Evolutionary conservation across 1,284 basidiomycete species (phyloP).

Genomic region (Coniophora puteana): DNA sequence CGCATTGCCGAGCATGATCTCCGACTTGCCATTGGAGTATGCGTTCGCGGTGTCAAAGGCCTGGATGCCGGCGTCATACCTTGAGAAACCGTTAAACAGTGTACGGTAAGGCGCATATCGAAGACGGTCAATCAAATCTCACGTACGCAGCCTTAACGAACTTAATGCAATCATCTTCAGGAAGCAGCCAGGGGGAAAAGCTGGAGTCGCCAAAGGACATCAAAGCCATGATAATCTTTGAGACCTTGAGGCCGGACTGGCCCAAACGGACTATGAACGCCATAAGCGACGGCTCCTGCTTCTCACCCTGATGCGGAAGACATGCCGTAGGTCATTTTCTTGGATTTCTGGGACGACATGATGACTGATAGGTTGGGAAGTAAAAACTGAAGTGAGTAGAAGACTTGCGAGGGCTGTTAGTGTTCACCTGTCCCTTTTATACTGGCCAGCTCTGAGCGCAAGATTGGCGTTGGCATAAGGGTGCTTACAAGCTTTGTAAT

Average conservation of each 20-base stretch:
- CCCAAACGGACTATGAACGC: constrained; percentile 42
- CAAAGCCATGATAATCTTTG: constrained; percentile 46
- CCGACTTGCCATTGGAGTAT: constrained; percentile 73
- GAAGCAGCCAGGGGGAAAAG: constrained; percentile 53
- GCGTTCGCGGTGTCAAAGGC: constrained; percentile 67
- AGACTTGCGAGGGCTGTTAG: too few relatives aligned
- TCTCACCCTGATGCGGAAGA: background rate
- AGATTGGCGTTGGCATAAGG: too few relatives aligned
- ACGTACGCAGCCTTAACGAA: constrained; percentile 55
- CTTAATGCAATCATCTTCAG: constrained; percentile 52
- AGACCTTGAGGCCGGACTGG: constrained; percentile 48
- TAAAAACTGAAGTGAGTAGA: too few relatives aligned
- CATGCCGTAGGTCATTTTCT: constrained; percentile 27
- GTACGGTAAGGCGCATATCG: background rate
- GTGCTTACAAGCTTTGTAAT: too few relatives aligned
- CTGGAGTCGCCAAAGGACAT: constrained; percentile 44
- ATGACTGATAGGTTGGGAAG: too few relatives aligned
- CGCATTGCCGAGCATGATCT: constrained; percentile 75
- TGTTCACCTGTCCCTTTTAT: too few relatives aligned
- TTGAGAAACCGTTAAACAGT: constrained; percentile 15
- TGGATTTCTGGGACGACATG: constrained; percentile 22
- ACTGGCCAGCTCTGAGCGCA: too few relatives aligned
- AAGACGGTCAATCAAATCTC: background rate
- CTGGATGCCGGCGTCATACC: constrained; percentile 62
- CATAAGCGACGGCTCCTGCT: background rate